Evolutionary conservation across 116 monocot species (phyloP).

Genomic region (Phalaenopsis hybrid): DNA sequence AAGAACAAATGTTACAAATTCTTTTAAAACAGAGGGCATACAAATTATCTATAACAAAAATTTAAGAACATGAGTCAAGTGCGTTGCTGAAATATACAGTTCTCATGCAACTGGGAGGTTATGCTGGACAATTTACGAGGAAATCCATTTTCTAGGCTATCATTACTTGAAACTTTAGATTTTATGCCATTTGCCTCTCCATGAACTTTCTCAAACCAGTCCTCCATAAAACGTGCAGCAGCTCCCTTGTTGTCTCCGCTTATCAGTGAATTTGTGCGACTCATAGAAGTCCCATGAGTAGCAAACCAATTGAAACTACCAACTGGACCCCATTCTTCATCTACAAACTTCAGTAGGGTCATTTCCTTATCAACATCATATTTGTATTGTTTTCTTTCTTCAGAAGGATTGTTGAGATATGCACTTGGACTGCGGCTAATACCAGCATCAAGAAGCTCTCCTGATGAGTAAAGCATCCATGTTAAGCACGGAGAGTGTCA

Average conservation of each 20-base stretch:
- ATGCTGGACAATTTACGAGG: conserved; percentile 60
- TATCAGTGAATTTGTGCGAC: conserved; percentile 88
- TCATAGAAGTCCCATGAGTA: conserved; percentile 99
- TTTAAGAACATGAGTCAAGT: neutral
- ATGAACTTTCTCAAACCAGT: conserved; percentile 55
- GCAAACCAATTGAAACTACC: conserved; percentile 99
- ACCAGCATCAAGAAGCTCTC: conserved; percentile 86
- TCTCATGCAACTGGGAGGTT: conserved; percentile 36
- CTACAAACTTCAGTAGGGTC: conserved; percentile 95
- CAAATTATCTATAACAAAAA: neutral
- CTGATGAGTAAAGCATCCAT: conserved; percentile 28
- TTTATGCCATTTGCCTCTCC: conserved; percentile 12
- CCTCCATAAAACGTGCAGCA: conserved; percentile 98
- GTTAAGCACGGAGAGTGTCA: neutral
- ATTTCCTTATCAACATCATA: conserved; percentile 94
- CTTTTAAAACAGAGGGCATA: neutral
- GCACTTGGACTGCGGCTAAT: conserved; percentile 96
- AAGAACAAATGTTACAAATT: conserved; percentile 8
- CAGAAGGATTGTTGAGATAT: conserved; percentile 85
- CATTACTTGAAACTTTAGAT: conserved; percentile 13
- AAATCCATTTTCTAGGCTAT: conserved; percentile 10
- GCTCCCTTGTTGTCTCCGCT: conserved; percentile 99
- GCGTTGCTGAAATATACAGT: conserved; percentile 27
- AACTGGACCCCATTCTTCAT: conserved; percentile 75
- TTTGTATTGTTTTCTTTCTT: conserved; percentile 57